Conservation (phyloP, 2,329 filamentous ascomycete genomes). For the Anisogramma anomala region DNA sequence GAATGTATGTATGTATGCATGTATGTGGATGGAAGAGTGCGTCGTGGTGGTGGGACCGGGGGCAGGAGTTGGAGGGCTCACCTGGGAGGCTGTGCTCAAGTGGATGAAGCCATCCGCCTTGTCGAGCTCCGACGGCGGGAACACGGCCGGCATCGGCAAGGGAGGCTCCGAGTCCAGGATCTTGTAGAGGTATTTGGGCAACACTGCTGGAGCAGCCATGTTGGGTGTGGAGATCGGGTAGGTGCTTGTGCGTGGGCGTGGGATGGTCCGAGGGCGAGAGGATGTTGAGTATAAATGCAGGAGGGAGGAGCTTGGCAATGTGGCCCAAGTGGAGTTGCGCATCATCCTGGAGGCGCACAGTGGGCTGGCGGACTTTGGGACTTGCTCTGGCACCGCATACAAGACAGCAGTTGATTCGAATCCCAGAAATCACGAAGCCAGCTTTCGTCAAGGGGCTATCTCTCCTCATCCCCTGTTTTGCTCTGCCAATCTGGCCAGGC, state of each 20-base stretch:
- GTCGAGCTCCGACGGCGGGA: constrained; percentile 49
- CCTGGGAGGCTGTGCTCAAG: constrained; percentile 45
- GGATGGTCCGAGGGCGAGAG: neutral
- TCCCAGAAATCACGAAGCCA: too few species aligned
- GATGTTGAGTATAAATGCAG: neutral
- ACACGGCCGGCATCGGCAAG: constrained; percentile 39
- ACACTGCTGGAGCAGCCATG: constrained; percentile 20
- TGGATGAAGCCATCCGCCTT: constrained; percentile 50
- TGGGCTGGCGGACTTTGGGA: too few species aligned
- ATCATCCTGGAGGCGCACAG: too few species aligned
- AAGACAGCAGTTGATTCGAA: too few species aligned
- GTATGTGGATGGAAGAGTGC: neutral
- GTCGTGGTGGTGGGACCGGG: neutral
- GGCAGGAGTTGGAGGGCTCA: constrained; percentile 18
- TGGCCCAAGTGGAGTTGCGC: neutral
- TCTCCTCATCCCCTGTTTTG: constrained; percentile 1
- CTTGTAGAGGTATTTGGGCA: constrained; percentile 44
- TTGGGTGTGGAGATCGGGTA: neutral
- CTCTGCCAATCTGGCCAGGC: neutral
- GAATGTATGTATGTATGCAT: too few species aligned
- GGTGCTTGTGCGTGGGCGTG: neutral
- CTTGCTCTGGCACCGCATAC: too few species aligned
- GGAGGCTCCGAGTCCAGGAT: constrained; percentile 44
- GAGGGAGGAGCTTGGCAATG: neutral
- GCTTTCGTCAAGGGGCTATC: too few species aligned